Base-by-base conservation (phyloP, 2,329 filamentous ascomycete species). In the Sarocladium strictum region DNA sequence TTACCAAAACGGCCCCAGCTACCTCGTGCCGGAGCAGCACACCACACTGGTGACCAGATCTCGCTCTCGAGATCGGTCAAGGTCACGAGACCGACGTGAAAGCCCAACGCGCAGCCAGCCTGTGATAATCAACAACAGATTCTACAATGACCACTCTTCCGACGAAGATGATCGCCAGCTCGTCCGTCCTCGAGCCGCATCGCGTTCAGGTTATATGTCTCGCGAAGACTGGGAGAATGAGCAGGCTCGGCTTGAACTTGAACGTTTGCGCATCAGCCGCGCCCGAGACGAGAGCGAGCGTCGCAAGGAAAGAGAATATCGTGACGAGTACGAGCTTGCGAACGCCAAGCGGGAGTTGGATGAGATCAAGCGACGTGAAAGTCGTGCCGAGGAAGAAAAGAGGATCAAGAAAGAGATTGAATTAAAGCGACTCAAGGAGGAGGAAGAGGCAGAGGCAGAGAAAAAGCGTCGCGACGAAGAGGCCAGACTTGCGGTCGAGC, bases 51-150 rank as follows among this genome's bases (percentile, higher is more conserved):
- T 74, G 33, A 68, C 73, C 19, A 71, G 74, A 33, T 63, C 72
- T 37, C 64, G 64, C 14, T 71, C 69, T 10, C 65, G 64, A 15
- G 66, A 68, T 26, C 73, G 74, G 21, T 79, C 77, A 19, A 74
- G 74, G 21, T 77, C 76, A 17, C 72, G 71, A 23, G 76, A 79
- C 58, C 74, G 76, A 24, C 73, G 73, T 32, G 71, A 72, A 11
- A 71, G 66, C 57, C 73, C 74, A 21, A 41, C 62, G 58, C 54
- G 59, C 63, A 29, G 53, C 62, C 17, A 61, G 64, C 66, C 69
- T 15, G 78, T 79, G 1, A 72, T 84, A 49, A 76, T 84, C 53
- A 83, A 84, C 64, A 80, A 82, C 62, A 83, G 72, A 55, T 76
- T 80, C 55, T 76, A 78, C 60, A 77, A 77, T 57, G 68, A 65